Conservation (phyloP, 192 early-diverging fungal genomes). For the Podila epigama region DNA sequence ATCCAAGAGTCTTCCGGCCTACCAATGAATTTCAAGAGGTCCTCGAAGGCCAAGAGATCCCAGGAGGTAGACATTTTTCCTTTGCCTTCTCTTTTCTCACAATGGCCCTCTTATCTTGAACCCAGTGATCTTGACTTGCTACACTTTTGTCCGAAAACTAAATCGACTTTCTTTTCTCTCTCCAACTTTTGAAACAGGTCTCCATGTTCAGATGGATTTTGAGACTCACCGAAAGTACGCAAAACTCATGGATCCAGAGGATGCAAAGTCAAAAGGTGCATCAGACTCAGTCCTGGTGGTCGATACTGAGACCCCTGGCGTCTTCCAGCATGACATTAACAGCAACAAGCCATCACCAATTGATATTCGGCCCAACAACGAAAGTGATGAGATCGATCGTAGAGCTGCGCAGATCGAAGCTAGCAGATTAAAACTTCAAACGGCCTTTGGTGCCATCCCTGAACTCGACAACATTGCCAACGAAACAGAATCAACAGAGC, state of each 20-base stretch:
- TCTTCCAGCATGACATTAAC: conserved; percentile 10
- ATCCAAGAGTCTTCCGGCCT: conserved; percentile 63
- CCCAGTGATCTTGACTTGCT: background rate
- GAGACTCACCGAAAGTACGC: conserved; percentile 62
- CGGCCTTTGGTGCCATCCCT: conserved; percentile 31
- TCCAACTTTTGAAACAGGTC: conserved; percentile 34
- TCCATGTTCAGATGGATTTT: conserved; percentile 73
- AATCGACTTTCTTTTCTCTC: background rate
- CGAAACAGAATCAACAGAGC: conserved; percentile 10
- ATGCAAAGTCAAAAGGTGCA: conserved; percentile 1
- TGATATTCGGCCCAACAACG: background rate
- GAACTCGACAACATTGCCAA: conserved; percentile 17
- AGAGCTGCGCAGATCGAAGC: conserved; percentile 13
- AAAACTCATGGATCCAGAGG: conserved; percentile 56
- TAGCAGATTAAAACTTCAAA: conserved; percentile 31
- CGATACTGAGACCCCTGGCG: conserved; percentile 37
- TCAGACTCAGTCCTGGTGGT: conserved; percentile 42
- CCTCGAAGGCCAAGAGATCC: conserved; percentile 66
- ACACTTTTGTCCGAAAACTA: no score
- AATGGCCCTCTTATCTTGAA: background rate
- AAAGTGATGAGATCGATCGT: no score
- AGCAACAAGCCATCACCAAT: conserved; percentile 21
- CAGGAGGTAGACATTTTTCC: conserved; percentile 40
- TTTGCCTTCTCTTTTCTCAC: background rate
- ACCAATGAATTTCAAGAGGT: conserved; percentile 67